Percentiles rank a stretch among this genome's conserved stretches.
These are phyloP conservation scores for Aspergillus candidus DNA, from an alignment of 2,329 filamentous ascomycete species.

Conservation along the genomic window DNA sequence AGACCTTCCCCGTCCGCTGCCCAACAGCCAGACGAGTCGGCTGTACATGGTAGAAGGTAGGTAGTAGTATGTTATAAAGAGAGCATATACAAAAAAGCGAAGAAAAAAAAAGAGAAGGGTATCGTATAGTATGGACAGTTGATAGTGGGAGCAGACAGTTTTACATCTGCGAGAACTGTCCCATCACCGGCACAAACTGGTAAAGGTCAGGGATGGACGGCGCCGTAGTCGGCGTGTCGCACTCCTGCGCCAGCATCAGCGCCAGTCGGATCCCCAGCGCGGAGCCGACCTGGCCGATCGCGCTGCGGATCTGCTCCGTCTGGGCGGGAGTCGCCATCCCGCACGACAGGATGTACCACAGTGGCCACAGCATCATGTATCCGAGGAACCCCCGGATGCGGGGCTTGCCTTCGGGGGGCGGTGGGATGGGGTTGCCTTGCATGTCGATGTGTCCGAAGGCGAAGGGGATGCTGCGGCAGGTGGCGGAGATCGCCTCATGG, in stretches of 20 bases:
- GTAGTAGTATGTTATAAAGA: no score
- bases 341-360: constrained; percentile 32
- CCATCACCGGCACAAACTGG: no score
- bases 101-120: no score
- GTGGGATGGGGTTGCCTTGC: constrained; percentile 20
- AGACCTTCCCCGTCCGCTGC: no score
- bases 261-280: constrained; percentile 32
- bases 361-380: constrained; percentile 31
- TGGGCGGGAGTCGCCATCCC: constrained; percentile 29
- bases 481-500: constrained; percentile 30
- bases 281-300: constrained; percentile 25
- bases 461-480: constrained; percentile 32
- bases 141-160: no score
- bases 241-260: constrained; percentile 19
- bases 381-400: constrained; percentile 27
- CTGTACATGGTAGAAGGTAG: no score
- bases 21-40: no score
- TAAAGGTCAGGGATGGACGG: no score
- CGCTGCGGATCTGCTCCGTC: constrained; percentile 21
- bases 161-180: no score
- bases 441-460: constrained; percentile 28
- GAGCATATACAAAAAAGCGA: no score
- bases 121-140: no score
- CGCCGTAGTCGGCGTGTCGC: neutral
- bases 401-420: constrained; percentile 10